Evolutionary conservation across 257 asterid species (phyloP), one percentile per base, ranked within the genome.

Genomic region (Przewalskia tangutica): DNA sequence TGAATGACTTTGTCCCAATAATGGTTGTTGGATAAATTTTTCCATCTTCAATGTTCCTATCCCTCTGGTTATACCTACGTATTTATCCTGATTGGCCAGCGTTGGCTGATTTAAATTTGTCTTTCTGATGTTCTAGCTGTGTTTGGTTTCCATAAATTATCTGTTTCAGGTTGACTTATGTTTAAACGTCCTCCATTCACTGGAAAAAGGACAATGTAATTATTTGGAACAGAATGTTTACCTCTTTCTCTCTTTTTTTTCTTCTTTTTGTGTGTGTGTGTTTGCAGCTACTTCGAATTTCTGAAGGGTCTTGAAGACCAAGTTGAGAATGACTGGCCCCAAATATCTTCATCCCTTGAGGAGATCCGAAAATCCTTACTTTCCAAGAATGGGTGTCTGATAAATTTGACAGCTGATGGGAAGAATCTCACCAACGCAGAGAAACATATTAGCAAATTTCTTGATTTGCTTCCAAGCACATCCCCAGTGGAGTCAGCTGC

Each of bases 261-360:
- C 50, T 10, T 46, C 40, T 71, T n/a, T 10, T 44, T 71, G n/a
- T n/a, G n/a, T n/a, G n/a, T n/a, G n/a, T n/a, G n/a, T n/a, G 71
- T 51, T 85, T 92, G 90, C 97, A 96, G 99, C 88, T 94, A 96
- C 90, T 90, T 96, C 87, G 98, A 96, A 86, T 96, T 84, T 88
- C 86, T 96, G 80, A 93, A 85, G 87, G 84, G 42, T 81, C 99
- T 96, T 54, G 99, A 96, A 85, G 91, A 86, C 85, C 89, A 83
- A 86, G 91, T 96, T 80, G 99, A 91, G 50, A 90, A 90, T 77
- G 92, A 91, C 70, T 96, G 99, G 99, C 79, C 90, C 50, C 90
- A 86, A 86, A 89, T 96, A 86, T 90, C 98, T 71, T 89, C 97
- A 65, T 94, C 97, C 38, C 96, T 96, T 6, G 98, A 94, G 89